Evolutionary conservation across 1,284 basidiomycete genomes (phyloP).

Genomic region (Inonotus obliquus): DNA sequence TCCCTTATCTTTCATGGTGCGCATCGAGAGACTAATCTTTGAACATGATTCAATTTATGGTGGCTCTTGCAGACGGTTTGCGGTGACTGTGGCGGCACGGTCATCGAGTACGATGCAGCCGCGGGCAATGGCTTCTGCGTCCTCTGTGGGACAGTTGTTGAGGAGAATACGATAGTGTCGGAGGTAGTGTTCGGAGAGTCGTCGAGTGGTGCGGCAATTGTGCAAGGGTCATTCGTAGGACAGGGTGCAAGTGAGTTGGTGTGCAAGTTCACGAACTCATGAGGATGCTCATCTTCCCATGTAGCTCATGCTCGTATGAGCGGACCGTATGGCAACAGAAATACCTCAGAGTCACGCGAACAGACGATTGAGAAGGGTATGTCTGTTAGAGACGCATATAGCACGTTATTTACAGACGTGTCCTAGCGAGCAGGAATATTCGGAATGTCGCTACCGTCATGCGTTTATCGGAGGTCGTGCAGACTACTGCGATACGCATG

Average conservation of each 20-base stretch:
- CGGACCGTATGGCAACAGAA: slow-evolving; percentile 75
- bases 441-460: slow-evolving; percentile 77
- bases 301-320: slow-evolving; percentile 75
- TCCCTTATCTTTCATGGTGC: background rate
- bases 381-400: background rate
- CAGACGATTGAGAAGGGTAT: slow-evolving; percentile 85
- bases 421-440: slow-evolving; percentile 74
- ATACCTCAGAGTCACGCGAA: slow-evolving; percentile 75
- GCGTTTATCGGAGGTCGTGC: slow-evolving; percentile 75
- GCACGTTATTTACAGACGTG: slow-evolving; percentile 5
- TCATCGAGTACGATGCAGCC: slow-evolving; percentile 77
- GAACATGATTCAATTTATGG: background rate
- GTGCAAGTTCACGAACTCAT: slow-evolving; percentile 1
- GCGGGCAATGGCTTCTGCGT: slow-evolving; percentile 83
- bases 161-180: slow-evolving; percentile 93
- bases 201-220: slow-evolving; percentile 87
- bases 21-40: background rate
- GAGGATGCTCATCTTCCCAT: background rate
- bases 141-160: slow-evolving; percentile 83
- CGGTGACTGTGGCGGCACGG: slow-evolving; percentile 70
- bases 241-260: slow-evolving; percentile 79
- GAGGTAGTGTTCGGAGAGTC: slow-evolving; percentile 95
- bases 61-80: slow-evolving; percentile 41
- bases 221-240: slow-evolving; percentile 93
- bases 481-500: slow-evolving; percentile 79